Base-by-base conservation (phyloP, 2,329 filamentous ascomycete species). In the Fusarium pilosicola region DNA sequence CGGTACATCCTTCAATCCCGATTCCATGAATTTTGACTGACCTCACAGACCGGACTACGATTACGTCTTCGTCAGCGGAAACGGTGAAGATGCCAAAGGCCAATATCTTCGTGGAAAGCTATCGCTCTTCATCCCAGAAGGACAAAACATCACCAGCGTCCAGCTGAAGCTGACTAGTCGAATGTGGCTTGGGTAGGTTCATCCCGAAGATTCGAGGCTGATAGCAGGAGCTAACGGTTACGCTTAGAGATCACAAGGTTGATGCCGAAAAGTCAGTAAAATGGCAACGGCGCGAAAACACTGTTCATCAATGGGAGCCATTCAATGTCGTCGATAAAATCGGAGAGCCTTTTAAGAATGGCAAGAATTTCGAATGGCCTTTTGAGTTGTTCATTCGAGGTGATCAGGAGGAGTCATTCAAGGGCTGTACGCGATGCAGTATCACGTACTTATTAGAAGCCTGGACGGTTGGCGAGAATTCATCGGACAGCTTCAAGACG, bases 181-280 rank as follows among this genome's bases (percentile, higher is more conserved):
- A 14, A 68, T 68, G 56, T 68, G 65, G 65, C 30, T 68, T 28
- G 65, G 65, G 65, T 68, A 44, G 18, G 64, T 20, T 8, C 7
- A 8, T 7, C 2, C 14, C 22, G 9, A 20, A 55, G 1, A 24
- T 22, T 10, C 0, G 10, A 8, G 8, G 18, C 6, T 32, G 8
- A 24, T 6, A 2, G 5, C n/a, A 13, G 20, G 7, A 14, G 8
- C 63, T 67, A 7, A 67, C 6, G 4, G 34, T 11, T 28, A 26
- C 7, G 3, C 18, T 4, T 10, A 68, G 65, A 5, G 56, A 68
- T 17, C 65, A 68, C 7, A 24, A n/a, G 20, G 48, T 36, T 14
- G 7, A 32, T 7, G 42, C 64, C 7, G 65, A 68, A 44, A 22
- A n/a, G 4, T 22, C 22, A 15, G 46, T 44, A 0, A 55, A 62